phyloP scores from a whole-genome alignment of 352 stramenopile genomes.

The Saprolegnia parasitica region DNA sequence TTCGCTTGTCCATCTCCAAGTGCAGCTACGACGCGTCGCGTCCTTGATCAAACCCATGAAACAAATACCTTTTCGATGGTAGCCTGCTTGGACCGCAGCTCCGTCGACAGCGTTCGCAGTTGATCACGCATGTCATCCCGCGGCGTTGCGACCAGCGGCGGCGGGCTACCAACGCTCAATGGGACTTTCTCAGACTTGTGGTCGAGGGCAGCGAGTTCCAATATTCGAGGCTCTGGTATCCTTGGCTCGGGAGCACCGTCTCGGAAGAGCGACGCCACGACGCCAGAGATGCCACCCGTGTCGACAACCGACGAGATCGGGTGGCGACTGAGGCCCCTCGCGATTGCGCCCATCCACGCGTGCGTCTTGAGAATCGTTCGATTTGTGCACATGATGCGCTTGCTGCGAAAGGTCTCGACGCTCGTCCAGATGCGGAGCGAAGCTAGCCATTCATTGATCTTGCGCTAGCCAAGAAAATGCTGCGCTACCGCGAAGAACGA shows the following conservation, averaged over 20 bases:
- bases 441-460: background rate
- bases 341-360: constrained; percentile 60
- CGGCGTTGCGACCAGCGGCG: background rate
- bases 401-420: constrained; percentile 34
- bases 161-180: background rate
- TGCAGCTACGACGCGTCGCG: constrained; percentile 46
- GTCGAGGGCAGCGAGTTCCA: constrained; percentile 11
- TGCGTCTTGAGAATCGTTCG: constrained; percentile 28
- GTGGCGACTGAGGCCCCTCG: constrained; percentile 64
- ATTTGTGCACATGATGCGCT: constrained; percentile 63
- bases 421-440: constrained; percentile 46
- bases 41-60: too few relatives aligned
- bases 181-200: constrained; percentile 43
- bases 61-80: constrained; percentile 28
- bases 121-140: background rate
- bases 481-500: background rate
- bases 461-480: constrained; percentile 17
- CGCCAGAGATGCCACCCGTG: constrained; percentile 52
- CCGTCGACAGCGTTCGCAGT: background rate
- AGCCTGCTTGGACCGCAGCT: constrained; percentile 16
- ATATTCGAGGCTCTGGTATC: background rate
- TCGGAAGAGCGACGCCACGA: constrained; percentile 41
- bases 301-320: constrained; percentile 71
- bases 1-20: constrained; percentile 46
- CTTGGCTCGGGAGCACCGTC: background rate